Conservation (phyloP, 1,139 yeast species). For the Nakaseomyces sp. region DNA sequence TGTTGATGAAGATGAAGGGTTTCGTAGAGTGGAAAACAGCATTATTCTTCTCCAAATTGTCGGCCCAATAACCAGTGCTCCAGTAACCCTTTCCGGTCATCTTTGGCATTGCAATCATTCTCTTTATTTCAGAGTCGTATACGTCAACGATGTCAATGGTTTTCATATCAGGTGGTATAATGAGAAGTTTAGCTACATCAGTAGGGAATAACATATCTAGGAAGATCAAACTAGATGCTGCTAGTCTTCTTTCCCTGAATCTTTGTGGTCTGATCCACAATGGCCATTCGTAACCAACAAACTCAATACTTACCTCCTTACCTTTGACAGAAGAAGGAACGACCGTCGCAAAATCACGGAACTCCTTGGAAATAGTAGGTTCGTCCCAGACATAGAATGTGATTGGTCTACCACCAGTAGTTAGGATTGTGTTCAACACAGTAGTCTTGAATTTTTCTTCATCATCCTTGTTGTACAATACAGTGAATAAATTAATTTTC, state of each 20-base stretch:
- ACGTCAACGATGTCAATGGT: constrained; percentile 46
- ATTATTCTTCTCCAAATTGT: constrained; percentile 45
- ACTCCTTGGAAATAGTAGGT: constrained; percentile 55
- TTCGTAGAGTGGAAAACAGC: constrained; percentile 66
- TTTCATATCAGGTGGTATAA: constrained; percentile 80
- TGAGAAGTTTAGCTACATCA: constrained; percentile 62
- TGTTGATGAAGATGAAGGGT: constrained; percentile 75
- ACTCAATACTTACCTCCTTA: constrained; percentile 45
- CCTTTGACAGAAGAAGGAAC: constrained; percentile 39
- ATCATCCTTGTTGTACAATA: constrained; percentile 64
- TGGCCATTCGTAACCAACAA: constrained; percentile 87
- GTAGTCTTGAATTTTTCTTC: constrained; percentile 67
- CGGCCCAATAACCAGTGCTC: constrained; percentile 88
- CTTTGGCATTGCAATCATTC: constrained; percentile 33
- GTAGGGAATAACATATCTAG: constrained; percentile 82
- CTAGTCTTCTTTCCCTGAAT: constrained; percentile 67
- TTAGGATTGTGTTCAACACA: constrained; percentile 61
- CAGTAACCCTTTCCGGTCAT: constrained; percentile 87
- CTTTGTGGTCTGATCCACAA: constrained; percentile 72
- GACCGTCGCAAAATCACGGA: constrained; percentile 51
- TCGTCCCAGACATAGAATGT: constrained; percentile 87
- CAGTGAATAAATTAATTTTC: constrained; percentile 71
- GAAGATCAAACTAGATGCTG: constrained; percentile 84
- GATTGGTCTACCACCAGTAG: constrained; percentile 39
- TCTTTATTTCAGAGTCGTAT: constrained; percentile 5